Evolutionary conservation across 2,329 filamentous ascomycete species (phyloP).

Genomic region (Pseudocercospora macadamiae): DNA sequence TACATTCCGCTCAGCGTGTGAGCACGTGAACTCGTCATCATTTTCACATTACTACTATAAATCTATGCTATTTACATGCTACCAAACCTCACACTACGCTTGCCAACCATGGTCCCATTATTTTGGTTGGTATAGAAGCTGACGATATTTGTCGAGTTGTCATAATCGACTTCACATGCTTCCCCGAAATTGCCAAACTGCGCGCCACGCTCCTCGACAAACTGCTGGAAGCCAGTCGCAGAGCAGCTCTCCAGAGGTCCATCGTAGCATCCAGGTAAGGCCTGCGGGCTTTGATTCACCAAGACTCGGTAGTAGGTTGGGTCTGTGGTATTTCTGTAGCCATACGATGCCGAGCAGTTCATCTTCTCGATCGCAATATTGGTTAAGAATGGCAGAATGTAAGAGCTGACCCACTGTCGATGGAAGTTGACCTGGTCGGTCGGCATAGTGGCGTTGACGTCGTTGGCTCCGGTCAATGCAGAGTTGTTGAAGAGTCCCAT

Average conservation of each 20-base stretch:
- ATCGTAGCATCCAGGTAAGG: constrained; percentile 51
- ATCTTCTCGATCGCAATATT: constrained; percentile 69
- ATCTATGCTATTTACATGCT: neutral
- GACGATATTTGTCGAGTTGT: constrained; percentile 47
- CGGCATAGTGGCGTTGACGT: constrained; percentile 68
- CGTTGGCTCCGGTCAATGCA: constrained; percentile 54
- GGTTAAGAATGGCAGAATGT: constrained; percentile 66
- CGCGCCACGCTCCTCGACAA: constrained; percentile 47
- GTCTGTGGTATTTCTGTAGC: constrained; percentile 50
- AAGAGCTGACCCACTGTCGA: constrained; percentile 65
- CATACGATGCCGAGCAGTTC: constrained; percentile 60
- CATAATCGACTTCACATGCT: constrained; percentile 47
- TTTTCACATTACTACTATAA: constrained; percentile 16
- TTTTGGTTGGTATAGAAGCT: constrained; percentile 31
- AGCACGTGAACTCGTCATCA: constrained; percentile 1
- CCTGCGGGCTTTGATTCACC: constrained; percentile 56
- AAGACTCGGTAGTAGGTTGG: constrained; percentile 53
- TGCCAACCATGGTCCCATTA: constrained; percentile 29
- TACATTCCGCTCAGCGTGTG: neutral
- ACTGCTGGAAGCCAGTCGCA: constrained; percentile 46
- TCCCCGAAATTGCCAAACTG: constrained; percentile 49
- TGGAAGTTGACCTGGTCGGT: constrained; percentile 63
- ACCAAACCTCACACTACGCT: constrained; percentile 15
- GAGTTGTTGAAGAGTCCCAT: constrained; percentile 73
- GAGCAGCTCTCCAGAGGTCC: constrained; percentile 57